These are phyloP conservation scores for Vittaforma corneae DNA, from an alignment of 371 early-diverging fungal genomes.

Conservation along the genomic window DNA sequence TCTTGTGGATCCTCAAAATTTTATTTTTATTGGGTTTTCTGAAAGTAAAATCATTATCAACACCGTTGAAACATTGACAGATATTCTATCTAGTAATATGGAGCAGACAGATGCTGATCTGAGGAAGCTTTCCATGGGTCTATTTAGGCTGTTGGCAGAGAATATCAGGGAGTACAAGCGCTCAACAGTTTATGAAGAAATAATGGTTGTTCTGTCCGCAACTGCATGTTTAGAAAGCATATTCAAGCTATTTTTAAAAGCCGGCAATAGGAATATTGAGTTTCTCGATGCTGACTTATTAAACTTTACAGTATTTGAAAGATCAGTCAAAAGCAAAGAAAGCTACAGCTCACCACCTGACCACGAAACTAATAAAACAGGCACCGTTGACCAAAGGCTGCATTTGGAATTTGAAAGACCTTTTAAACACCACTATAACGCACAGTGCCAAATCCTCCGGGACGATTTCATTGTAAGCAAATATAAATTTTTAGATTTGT, in stretches of 20 bases:
- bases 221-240: not conserved
- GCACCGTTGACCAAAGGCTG: not conserved
- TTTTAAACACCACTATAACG: not conserved
- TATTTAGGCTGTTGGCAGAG: slow-evolving; percentile 1
- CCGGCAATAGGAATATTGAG: not conserved
- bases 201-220: not conserved
- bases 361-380: not conserved
- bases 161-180: slow-evolving; percentile 11
- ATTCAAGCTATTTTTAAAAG: not conserved
- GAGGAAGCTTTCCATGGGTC: not conserved
- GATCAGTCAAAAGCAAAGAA: not conserved
- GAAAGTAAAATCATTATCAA: slow-evolving; percentile 24
- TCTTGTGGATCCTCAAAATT: slow-evolving; percentile 24
- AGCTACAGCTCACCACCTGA: not conserved
- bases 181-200: slow-evolving; percentile 20
- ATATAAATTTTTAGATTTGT: not conserved
- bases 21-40: slow-evolving; percentile 16
- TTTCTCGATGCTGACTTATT: not conserved
- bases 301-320: not conserved
- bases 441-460: not conserved
- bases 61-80: slow-evolving; percentile 11
- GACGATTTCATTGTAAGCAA: not conserved
- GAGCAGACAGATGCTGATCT: too few species aligned
- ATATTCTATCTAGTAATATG: not conserved
- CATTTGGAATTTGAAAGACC: not conserved